Base-by-base conservation (phyloP, 2,329 filamentous ascomycete species). In the Myriosclerotinia duriaeana region DNA sequence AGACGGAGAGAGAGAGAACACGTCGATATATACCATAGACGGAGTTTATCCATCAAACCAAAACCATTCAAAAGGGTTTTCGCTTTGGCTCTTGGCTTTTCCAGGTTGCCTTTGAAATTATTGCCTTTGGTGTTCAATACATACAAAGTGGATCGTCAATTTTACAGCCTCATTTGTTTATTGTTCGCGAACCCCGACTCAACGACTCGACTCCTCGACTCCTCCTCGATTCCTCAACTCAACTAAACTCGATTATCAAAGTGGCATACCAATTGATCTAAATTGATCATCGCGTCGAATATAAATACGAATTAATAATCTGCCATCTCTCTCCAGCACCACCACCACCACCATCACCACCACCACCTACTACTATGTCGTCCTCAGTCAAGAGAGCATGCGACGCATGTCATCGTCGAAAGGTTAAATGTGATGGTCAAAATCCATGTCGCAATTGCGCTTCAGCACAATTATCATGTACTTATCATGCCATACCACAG, bases 401-500 rank as follows among this genome's bases (percentile, higher is more conserved):
- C 79, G 88, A 91, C 77, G 88, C 87, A 73, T 91, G 88, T 76
- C 88, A 90, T 80, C 86, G 87, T 71, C 85, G 88, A 77, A 91
- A 91, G 78, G 88, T 91, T 76, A 90, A 89, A 77, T 91, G 89
- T 75, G 87, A 90, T 74, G 87, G 88, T 67, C 80, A 86, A 75
- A 87, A 87, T 73, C 88, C 89, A 26, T 92, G 89, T 77, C 84
- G 85, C 68, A 90, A 91, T 78, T 92, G 89, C 78, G 82, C 83
- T 15, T 85, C 87, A 9, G 87, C 89, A 8, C 83, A 87, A 73
- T 81, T 91, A 22, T 81, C 83, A 15, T 92, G 89, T 80, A 91
- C 88, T 40, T 92, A 91, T 82, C 88, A 90, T 79, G 87, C 88
- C 44, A 86, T 91, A 46, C 88, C 88, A 1, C 89, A 90, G 78